Conservation (phyloP, 2,329 filamentous ascomycete genomes). For the Venturia aucupariae region DNA sequence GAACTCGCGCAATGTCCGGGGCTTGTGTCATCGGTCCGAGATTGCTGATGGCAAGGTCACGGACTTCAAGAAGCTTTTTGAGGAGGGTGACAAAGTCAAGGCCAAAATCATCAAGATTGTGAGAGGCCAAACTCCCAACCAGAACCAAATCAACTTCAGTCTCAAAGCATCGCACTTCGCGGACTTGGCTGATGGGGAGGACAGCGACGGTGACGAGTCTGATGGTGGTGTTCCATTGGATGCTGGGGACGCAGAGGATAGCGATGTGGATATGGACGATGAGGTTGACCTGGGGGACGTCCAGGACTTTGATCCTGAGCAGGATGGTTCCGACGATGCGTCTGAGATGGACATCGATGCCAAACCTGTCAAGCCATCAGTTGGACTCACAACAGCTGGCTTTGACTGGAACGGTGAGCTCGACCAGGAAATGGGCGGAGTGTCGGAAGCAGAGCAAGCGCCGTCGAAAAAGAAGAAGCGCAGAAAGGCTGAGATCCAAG, state of each 20-base stretch:
- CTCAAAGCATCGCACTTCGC: slow-evolving; percentile 89
- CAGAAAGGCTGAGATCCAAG: slow-evolving; percentile 66
- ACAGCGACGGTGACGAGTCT: slow-evolving; percentile 33
- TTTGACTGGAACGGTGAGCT: slow-evolving; percentile 79
- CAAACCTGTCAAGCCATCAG: slow-evolving; percentile 22
- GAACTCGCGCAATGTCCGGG: slow-evolving; percentile 78
- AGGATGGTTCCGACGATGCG: slow-evolving; percentile 29
- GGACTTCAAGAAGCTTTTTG: slow-evolving; percentile 83
- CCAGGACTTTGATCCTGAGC: slow-evolving; percentile 30
- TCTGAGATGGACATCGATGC: slow-evolving; percentile 38
- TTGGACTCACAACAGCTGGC: slow-evolving; percentile 61
- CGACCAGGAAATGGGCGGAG: slow-evolving; percentile 43
- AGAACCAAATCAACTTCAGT: slow-evolving; percentile 76
- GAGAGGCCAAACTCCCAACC: slow-evolving; percentile 34
- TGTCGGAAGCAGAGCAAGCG: slow-evolving; percentile 42
- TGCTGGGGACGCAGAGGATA: slow-evolving; percentile 35
- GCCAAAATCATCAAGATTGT: slow-evolving; percentile 79
- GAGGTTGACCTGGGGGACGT: slow-evolving; percentile 38
- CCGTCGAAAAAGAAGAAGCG: slow-evolving; percentile 62
- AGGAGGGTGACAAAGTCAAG: slow-evolving; percentile 86
- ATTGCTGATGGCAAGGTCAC: slow-evolving; percentile 77
- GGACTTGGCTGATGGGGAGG: slow-evolving; percentile 44
- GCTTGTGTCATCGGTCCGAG: slow-evolving; percentile 83
- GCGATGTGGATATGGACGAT: slow-evolving; percentile 31
- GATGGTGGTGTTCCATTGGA: slow-evolving; percentile 36